These are phyloP conservation scores for Fusarium ambrosium DNA, from an alignment of 2,329 filamentous ascomycete genomes.

Conservation along the genomic window DNA sequence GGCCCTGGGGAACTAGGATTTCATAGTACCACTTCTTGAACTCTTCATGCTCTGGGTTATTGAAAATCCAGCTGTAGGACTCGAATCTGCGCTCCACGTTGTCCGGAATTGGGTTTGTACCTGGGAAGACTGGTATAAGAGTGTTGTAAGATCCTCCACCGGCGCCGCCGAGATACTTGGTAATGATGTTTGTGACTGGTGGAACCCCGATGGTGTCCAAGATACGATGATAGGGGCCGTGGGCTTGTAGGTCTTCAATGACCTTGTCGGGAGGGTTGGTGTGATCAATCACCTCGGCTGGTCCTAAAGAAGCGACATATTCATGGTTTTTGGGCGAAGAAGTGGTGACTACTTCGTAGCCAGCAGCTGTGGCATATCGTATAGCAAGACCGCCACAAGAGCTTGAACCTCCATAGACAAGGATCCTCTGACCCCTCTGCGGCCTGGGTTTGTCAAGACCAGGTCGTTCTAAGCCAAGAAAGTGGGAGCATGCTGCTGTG, in stretches of 20 bases:
- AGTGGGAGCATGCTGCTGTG: background rate
- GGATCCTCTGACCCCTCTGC: background rate
- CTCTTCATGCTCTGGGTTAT: background rate
- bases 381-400: background rate
- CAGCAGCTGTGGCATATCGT: background rate
- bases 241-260: background rate
- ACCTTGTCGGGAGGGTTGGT: background rate
- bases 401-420: background rate
- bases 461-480: background rate
- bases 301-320: background rate
- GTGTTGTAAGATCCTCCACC: background rate
- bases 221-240: background rate
- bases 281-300: background rate
- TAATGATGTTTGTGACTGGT: background rate
- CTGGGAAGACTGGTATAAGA: background rate
- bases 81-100: slow-evolving; percentile 1
- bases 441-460: background rate
- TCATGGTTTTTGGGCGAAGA: background rate
- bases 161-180: background rate
- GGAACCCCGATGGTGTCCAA: background rate
- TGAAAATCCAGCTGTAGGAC: background rate
- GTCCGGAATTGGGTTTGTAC: background rate
- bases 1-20: background rate
- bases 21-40: background rate
- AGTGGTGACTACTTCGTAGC: slow-evolving; percentile 5